Percentiles rank a stretch among this genome's conserved stretches.
Evolutionary conservation across 495 filamentous ascomycete species (phyloP).

Genomic region (Achaetomiella virescens): DNA sequence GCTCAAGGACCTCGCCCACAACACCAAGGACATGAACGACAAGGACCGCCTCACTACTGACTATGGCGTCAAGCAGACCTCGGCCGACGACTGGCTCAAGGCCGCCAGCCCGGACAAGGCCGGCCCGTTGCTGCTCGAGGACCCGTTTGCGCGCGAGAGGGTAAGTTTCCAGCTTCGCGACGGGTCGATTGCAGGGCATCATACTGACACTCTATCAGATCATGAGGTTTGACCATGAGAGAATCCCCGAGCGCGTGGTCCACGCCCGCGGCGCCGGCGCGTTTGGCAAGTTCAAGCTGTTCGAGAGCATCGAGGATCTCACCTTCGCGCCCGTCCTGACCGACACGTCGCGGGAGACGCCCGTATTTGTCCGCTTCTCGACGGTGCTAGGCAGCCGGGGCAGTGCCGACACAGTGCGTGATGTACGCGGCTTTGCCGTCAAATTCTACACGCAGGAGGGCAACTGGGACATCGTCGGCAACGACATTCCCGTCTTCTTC

Average conservation of each 20-base stretch:
- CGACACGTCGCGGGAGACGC: slow-evolving; percentile 72
- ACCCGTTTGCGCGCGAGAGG: slow-evolving; percentile 72
- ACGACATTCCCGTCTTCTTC: slow-evolving; percentile 64
- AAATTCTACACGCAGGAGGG: slow-evolving; percentile 67
- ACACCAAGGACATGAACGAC: slow-evolving; percentile 28
- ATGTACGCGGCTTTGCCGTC: slow-evolving; percentile 75
- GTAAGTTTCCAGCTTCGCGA: slow-evolving; percentile 34
- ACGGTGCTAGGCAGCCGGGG: slow-evolving; percentile 75
- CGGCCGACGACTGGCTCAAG: slow-evolving; percentile 75
- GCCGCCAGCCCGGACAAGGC: slow-evolving; percentile 51
- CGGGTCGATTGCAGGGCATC: neutral
- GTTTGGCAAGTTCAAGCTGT: slow-evolving; percentile 75
- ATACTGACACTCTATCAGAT: slow-evolving; percentile 44
- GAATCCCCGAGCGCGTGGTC: slow-evolving; percentile 83
- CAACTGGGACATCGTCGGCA: slow-evolving; percentile 59
- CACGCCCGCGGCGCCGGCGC: slow-evolving; percentile 80
- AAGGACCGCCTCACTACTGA: slow-evolving; percentile 60
- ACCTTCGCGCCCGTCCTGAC: slow-evolving; percentile 68
- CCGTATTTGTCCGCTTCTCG: slow-evolving; percentile 75
- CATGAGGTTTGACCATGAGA: slow-evolving; percentile 77
- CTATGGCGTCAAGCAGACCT: slow-evolving; percentile 66
- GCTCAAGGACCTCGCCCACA: slow-evolving; percentile 34
- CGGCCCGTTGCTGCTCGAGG: slow-evolving; percentile 76
- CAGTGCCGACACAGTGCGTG: slow-evolving; percentile 72
- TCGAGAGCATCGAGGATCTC: slow-evolving; percentile 62